Evolutionary conservation across 192 early-diverging fungal species (phyloP).

Genomic region (Backusella morwellensis): DNA sequence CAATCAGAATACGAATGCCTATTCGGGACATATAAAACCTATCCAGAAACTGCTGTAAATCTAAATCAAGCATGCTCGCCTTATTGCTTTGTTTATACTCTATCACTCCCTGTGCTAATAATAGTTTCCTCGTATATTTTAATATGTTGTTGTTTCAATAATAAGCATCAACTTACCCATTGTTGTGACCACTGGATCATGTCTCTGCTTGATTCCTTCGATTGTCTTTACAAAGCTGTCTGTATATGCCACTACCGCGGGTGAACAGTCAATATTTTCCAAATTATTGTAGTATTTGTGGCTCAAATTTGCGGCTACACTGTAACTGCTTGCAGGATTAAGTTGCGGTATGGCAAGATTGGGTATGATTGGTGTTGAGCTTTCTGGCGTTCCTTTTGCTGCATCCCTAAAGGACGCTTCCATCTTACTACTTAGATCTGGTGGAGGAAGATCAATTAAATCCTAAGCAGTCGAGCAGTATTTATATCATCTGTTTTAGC

Average conservation of each 20-base stretch:
- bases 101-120: slow-evolving; percentile 83
- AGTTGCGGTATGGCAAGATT: slow-evolving; percentile 38
- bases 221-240: slow-evolving; percentile 82
- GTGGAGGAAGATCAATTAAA: slow-evolving; percentile 31
- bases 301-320: slow-evolving; percentile 34
- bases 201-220: slow-evolving; percentile 88
- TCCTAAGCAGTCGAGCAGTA: slow-evolving; percentile 18
- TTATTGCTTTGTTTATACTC: slow-evolving; percentile 75
- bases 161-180: slow-evolving; percentile 47
- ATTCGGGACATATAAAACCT: slow-evolving; percentile 96
- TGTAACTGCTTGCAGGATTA: background rate
- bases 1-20: slow-evolving; percentile 95
- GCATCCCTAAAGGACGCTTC: background rate
- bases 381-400: background rate
- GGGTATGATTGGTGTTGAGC: slow-evolving; percentile 41
- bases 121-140: background rate
- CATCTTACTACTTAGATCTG: slow-evolving; percentile 16
- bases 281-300: slow-evolving; percentile 58
- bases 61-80: slow-evolving; percentile 55
- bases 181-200: slow-evolving; percentile 89
- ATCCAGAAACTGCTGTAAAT: slow-evolving; percentile 89
- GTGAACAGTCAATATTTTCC: slow-evolving; percentile 56
- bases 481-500: background rate
- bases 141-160: background rate
- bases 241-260: slow-evolving; percentile 75